These are phyloP conservation scores for Graphium sp. DNA, from an alignment of 2,329 filamentous ascomycete species.

Conservation along the genomic window DNA sequence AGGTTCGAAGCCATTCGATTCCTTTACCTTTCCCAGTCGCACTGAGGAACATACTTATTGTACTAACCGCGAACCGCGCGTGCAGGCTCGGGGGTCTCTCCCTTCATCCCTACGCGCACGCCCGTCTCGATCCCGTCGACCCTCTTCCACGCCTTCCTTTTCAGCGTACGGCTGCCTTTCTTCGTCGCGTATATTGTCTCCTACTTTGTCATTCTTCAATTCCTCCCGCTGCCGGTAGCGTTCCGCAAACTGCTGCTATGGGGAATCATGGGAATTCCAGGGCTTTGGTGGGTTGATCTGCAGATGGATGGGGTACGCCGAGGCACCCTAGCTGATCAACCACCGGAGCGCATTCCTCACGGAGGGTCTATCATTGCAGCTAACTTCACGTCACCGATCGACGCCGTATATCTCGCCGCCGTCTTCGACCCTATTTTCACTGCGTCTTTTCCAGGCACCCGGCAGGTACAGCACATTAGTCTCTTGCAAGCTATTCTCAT, in stretches of 20 bases:
- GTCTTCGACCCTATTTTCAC: constrained; percentile 96
- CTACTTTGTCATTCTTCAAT: constrained; percentile 73
- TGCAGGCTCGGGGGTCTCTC: constrained; percentile 83
- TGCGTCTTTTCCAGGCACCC: constrained; percentile 58
- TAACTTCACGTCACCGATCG: constrained; percentile 83
- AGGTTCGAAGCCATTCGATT: constrained; percentile 32
- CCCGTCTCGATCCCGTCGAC: constrained; percentile 45
- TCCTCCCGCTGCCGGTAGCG: constrained; percentile 48
- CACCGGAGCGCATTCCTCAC: constrained; percentile 57
- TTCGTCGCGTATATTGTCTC: constrained; percentile 48
- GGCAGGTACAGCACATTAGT: constrained; percentile 59
- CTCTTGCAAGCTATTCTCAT: constrained; percentile 59
- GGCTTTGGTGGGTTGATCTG: constrained; percentile 97
- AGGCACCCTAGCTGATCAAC: constrained; percentile 66
- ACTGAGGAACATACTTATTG: constrained; percentile 6
- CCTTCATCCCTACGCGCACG: constrained; percentile 72
- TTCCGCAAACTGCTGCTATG: constrained; percentile 74
- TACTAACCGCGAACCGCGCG: no score
- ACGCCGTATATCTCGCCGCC: constrained; percentile 83
- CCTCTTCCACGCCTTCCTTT: constrained; percentile 53
- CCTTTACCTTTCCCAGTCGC: neutral
- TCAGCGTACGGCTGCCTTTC: constrained; percentile 64
- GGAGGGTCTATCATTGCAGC: constrained; percentile 72
- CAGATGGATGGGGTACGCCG: constrained; percentile 93
- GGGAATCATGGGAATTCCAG: constrained; percentile 73